Evolutionary conservation across 768 basidiomycete genomes (phyloP).

Genomic region (Suillus decipiens): DNA sequence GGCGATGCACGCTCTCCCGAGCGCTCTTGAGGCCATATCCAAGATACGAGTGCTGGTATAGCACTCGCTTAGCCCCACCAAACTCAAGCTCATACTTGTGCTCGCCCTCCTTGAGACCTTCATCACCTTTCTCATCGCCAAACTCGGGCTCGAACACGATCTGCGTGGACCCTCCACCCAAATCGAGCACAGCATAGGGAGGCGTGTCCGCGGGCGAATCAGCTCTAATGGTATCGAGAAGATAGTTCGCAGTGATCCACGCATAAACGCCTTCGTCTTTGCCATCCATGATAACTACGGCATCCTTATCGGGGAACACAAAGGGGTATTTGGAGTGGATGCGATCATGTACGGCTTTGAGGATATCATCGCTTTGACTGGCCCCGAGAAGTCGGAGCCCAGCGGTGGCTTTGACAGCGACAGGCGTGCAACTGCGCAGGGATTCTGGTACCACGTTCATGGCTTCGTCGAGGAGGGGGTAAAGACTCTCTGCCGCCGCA

Average conservation of each 20-base stretch:
- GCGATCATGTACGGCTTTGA: conserved; percentile 68
- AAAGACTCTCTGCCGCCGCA: conserved; percentile 77
- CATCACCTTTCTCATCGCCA: conserved; percentile 38
- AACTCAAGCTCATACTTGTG: conserved; percentile 88
- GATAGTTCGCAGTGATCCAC: conserved; percentile 97
- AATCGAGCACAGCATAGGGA: conserved; percentile 90
- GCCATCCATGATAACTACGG: conserved; percentile 92
- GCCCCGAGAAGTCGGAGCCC: conserved; percentile 75
- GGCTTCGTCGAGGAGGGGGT: conserved; percentile 81
- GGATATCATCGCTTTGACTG: conserved; percentile 64
- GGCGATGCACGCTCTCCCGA: conserved; percentile 77
- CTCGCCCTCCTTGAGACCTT: conserved; percentile 71
- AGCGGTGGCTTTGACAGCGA: conserved; percentile 93
- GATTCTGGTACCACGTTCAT: conserved; percentile 69
- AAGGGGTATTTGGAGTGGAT: conserved; percentile 70
- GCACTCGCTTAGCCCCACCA: conserved; percentile 64
- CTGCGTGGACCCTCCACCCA: conserved; percentile 96
- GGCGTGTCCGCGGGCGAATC: conserved; percentile 45
- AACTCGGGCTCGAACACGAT: conserved; percentile 92
- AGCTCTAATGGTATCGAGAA: conserved; percentile 71
- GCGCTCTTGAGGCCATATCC: conserved; percentile 96
- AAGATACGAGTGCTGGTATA: conserved; percentile 98
- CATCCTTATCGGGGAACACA: conserved; percentile 54
- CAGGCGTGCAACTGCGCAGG: conserved; percentile 70
- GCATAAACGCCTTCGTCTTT: conserved; percentile 97